A percentile compares a stretch with the other conserved stretches of the same genome.
Evolutionary conservation across 2,329 filamentous ascomycete genomes (phyloP).

Genomic region (Colletotrichum ledebouriae): DNA sequence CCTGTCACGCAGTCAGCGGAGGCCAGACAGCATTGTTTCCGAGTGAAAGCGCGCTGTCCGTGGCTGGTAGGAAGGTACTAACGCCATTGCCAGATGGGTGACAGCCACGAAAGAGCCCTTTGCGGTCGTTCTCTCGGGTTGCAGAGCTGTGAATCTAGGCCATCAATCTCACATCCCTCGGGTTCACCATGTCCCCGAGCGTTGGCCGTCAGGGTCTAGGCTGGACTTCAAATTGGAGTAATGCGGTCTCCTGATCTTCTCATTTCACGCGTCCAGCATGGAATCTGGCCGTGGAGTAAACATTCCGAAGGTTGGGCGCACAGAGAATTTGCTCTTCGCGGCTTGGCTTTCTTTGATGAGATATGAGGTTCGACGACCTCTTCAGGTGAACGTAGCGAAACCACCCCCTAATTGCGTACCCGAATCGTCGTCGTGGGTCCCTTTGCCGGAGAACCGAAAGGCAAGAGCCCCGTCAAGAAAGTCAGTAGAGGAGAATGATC

Average conservation of each 20-base stretch:
- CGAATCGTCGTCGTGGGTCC: not conserved
- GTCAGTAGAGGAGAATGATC: not conserved
- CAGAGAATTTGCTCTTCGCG: not conserved
- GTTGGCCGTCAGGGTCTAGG: constrained; percentile 1
- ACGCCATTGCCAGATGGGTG: not conserved
- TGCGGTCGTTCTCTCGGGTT: not conserved
- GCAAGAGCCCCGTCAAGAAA: not conserved
- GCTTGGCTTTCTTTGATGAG: not conserved
- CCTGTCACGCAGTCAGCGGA: not conserved
- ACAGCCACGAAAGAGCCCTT: not conserved
- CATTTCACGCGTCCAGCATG: no score
- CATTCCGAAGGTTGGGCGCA: no score
- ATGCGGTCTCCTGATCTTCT: not conserved
- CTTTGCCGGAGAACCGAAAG: not conserved
- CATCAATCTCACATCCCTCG: not conserved
- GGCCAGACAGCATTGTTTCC: no score
- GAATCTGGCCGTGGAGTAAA: no score
- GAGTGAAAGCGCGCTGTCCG: no score
- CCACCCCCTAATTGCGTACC: not conserved
- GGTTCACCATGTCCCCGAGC: not conserved
- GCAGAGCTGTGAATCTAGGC: not conserved
- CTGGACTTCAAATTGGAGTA: not conserved
- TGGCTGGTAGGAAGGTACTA: no score
- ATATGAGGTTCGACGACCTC: not conserved
- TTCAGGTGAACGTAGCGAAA: not conserved